Evolutionary conservation across 2,329 filamentous ascomycete species (phyloP).

Genomic region (Penicillium sp.): DNA sequence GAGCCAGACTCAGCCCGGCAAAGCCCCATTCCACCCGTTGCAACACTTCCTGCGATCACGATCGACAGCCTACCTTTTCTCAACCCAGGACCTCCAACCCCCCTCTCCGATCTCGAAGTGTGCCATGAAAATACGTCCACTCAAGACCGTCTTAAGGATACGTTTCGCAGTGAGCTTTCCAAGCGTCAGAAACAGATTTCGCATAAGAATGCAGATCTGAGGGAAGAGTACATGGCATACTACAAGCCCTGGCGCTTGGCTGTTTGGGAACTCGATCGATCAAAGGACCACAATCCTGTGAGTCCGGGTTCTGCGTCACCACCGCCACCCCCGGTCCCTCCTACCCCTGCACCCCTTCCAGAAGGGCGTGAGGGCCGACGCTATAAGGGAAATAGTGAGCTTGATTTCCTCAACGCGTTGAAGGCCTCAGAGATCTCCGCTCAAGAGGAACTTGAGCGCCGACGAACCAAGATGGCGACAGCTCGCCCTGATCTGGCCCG

Average conservation of each 20-base stretch:
- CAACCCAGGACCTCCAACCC: conserved; percentile 41
- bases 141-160: conserved; percentile 40
- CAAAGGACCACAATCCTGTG: conserved; percentile 38
- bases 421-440: conserved; percentile 49
- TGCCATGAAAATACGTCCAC: conserved; percentile 42
- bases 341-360: conserved; percentile 31
- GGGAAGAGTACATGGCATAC: conserved; percentile 40
- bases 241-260: conserved; percentile 48
- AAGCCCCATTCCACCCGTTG: conserved; percentile 8
- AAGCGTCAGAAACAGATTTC: conserved; percentile 40
- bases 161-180: conserved; percentile 39
- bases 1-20: conserved; percentile 8
- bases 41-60: conserved; percentile 29
- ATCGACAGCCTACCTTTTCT: conserved; percentile 49
- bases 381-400: conserved; percentile 49
- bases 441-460: conserved; percentile 47
- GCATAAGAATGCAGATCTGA: conserved; percentile 40
- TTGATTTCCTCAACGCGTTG: conserved; percentile 50
- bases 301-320: conserved; percentile 39
- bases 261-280: conserved; percentile 44
- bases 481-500: conserved; percentile 45
- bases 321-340: conserved; percentile 33
- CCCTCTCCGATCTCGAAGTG: conserved; percentile 46
- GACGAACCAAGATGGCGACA: conserved; percentile 44
- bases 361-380: conserved; percentile 42